Conservation (phyloP, 208 protist species). For the Sergeia podlipaevii region DNA sequence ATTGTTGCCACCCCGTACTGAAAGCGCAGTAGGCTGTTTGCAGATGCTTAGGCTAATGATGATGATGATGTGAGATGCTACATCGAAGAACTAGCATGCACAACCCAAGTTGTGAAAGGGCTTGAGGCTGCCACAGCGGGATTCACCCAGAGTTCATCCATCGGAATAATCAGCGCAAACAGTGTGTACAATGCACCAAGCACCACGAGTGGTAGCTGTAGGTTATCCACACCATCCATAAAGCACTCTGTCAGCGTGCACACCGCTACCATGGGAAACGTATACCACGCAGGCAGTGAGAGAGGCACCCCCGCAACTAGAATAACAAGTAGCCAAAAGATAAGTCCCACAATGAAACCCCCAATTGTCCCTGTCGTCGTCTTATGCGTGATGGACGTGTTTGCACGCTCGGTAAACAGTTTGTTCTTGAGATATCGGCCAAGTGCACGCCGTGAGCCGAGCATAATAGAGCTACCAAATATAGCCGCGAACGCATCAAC, state of each 20-base stretch:
- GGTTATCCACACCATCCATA: slow-evolving; percentile 86
- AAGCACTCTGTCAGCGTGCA: slow-evolving; percentile 84
- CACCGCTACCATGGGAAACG: slow-evolving; percentile 61
- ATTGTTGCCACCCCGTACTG: too few species aligned
- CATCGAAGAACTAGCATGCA: too few species aligned
- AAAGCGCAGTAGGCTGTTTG: too few species aligned
- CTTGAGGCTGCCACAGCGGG: too few species aligned
- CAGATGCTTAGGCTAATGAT: too few species aligned
- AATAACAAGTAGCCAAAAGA: slow-evolving; percentile 73
- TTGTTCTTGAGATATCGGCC: slow-evolving; percentile 72
- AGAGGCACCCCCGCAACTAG: slow-evolving; percentile 46
- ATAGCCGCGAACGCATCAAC: slow-evolving; percentile 83
- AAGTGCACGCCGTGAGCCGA: slow-evolving; percentile 51
- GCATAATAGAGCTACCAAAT: slow-evolving; percentile 74
- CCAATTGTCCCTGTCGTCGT: slow-evolving; percentile 81
- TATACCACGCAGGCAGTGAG: slow-evolving; percentile 32
- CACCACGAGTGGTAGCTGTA: slow-evolving; percentile 85
- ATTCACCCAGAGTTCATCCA: slow-evolving; percentile 45
- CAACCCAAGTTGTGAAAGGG: too few species aligned
- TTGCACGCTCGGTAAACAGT: slow-evolving; percentile 73
- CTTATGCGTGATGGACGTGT: slow-evolving; percentile 85
- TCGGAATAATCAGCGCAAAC: slow-evolving; percentile 50
- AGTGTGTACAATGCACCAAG: slow-evolving; percentile 60
- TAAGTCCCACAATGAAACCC: slow-evolving; percentile 58
- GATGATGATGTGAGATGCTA: too few species aligned